Percentiles rank a stretch among this genome's conserved stretches.
phyloP scores from a whole-genome alignment of 2,329 filamentous ascomycete genomes.

The Aspergillus fumigatiaffinis region DNA sequence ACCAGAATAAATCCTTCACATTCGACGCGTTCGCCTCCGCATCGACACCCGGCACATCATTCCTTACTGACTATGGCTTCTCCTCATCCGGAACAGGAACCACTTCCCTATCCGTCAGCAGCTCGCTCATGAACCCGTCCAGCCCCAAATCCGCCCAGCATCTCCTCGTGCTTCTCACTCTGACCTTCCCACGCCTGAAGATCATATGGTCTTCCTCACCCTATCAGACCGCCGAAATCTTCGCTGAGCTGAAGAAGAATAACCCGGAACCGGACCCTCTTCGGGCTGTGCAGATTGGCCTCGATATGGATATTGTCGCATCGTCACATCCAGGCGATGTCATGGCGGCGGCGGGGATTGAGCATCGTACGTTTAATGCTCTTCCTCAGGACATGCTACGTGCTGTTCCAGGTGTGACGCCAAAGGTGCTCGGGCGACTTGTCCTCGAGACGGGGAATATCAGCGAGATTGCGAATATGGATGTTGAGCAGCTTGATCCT shows the following conservation, averaged over 20 bases:
- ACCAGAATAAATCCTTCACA: slow-evolving; percentile 95
- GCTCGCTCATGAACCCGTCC: slow-evolving; percentile 59
- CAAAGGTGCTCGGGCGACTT: slow-evolving; percentile 70
- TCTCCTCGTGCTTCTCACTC: slow-evolving; percentile 85
- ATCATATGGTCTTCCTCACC: slow-evolving; percentile 93
- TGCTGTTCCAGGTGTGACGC: slow-evolving; percentile 77
- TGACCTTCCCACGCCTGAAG: slow-evolving; percentile 83
- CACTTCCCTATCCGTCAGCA: slow-evolving; percentile 55
- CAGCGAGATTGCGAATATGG: slow-evolving; percentile 80
- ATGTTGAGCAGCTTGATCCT: slow-evolving; percentile 65
- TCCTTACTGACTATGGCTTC: slow-evolving; percentile 53
- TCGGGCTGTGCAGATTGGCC: slow-evolving; percentile 74
- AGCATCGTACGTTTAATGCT: slow-evolving; percentile 69
- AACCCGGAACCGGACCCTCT: slow-evolving; percentile 88
- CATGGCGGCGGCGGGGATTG: slow-evolving; percentile 51
- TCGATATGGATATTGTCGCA: slow-evolving; percentile 54
- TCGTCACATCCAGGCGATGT: slow-evolving; percentile 43
- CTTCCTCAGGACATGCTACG: slow-evolving; percentile 88
- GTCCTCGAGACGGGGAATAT: slow-evolving; percentile 72
- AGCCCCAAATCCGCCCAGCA: slow-evolving; percentile 76
- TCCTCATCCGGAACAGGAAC: slow-evolving; percentile 32
- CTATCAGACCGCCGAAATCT: slow-evolving; percentile 96
- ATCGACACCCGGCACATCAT: slow-evolving; percentile 37
- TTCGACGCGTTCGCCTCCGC: slow-evolving; percentile 62
- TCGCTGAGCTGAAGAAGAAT: slow-evolving; percentile 85